Percentiles rank a stretch among this genome's conserved stretches.
phyloP scores from a whole-genome alignment of 1,284 basidiomycete species.

The Ustilago vetiveriae region DNA sequence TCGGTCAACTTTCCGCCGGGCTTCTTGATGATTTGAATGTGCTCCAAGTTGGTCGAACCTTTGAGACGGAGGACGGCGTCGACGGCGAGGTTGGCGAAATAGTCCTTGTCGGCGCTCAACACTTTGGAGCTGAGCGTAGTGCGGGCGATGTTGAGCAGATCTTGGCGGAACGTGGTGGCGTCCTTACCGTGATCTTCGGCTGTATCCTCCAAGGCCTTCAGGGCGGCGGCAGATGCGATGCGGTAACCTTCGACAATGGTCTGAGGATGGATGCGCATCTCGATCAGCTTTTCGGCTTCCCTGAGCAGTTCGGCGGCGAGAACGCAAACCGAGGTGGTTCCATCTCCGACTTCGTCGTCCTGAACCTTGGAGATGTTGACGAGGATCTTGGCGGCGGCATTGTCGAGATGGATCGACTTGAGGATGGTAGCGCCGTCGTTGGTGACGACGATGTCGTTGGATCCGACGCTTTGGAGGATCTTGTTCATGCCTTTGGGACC shows the following conservation, averaged over 20 bases:
- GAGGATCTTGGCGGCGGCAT: slow-evolving; percentile 97
- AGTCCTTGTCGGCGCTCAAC: slow-evolving; percentile 94
- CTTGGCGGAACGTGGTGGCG: slow-evolving; percentile 80
- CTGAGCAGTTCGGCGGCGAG: slow-evolving; percentile 89
- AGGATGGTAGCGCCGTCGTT: slow-evolving; percentile 99
- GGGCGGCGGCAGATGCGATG: slow-evolving; percentile 85
- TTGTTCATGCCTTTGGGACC: slow-evolving; percentile 97
- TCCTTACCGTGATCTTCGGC: slow-evolving; percentile 84
- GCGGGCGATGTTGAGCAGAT: slow-evolving; percentile 93
- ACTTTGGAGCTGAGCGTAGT: slow-evolving; percentile 98
- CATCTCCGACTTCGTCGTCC: slow-evolving; percentile 98
- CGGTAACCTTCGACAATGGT: slow-evolving; percentile 99
- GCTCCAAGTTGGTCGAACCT: slow-evolving; percentile 94
- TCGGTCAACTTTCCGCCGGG: slow-evolving; percentile 97
- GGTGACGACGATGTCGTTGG: slow-evolving; percentile 93
- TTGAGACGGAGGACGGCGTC: slow-evolving; percentile 94
- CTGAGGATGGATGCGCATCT: slow-evolving; percentile 90
- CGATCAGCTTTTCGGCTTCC: slow-evolving; percentile 95
- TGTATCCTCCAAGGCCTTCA: slow-evolving; percentile 82
- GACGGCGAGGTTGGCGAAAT: slow-evolving; percentile 97
- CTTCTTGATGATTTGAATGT: slow-evolving; percentile 99
- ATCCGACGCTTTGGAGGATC: slow-evolving; percentile 89
- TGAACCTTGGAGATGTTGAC: slow-evolving; percentile 99
- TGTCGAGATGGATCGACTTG: slow-evolving; percentile 96
- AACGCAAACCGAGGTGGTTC: slow-evolving; percentile 93